A percentile compares a stretch with the other conserved stretches of the same genome.
These are phyloP conservation scores for Colletotrichum siamense DNA, from an alignment of 2,329 filamentous ascomycete genomes.

Conservation along the genomic window DNA sequence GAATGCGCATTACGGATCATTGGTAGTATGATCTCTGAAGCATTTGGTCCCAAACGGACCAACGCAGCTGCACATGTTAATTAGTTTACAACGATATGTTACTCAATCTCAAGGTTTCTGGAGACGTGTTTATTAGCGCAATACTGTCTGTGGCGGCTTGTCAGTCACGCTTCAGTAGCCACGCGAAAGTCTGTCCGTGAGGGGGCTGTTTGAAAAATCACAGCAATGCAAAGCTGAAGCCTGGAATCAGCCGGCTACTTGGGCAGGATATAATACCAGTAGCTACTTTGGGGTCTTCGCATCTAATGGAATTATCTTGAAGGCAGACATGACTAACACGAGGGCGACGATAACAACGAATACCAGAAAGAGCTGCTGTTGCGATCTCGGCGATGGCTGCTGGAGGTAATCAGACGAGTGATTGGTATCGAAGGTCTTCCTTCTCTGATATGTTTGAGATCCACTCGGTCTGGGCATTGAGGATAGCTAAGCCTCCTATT, in stretches of 20 bases:
- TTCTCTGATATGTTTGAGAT: no score
- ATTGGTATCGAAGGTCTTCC: no score
- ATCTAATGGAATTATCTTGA: fast-evolving
- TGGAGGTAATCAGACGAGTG: background rate
- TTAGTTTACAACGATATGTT: background rate
- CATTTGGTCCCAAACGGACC: background rate
- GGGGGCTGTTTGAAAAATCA: background rate
- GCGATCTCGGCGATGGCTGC: background rate
- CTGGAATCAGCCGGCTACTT: background rate
- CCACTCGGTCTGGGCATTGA: no score
- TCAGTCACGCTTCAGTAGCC: background rate
- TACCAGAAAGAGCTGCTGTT: background rate
- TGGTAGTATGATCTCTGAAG: background rate
- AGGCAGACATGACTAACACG: fast-evolving
- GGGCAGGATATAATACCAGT: background rate
- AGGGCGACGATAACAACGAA: background rate
- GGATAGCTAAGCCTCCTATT: background rate
- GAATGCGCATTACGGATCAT: fast-evolving
- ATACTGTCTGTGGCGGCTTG: background rate
- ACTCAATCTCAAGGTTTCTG: no score
- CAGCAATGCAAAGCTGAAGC: no score
- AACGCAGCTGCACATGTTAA: background rate
- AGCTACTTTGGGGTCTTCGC: fast-evolving
- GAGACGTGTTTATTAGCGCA: no score
- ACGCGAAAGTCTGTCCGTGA: background rate